Percentiles rank a stretch among this genome's conserved stretches.
phyloP scores from a whole-genome alignment of 768 basidiomycete genomes.

The Imleria badia region DNA sequence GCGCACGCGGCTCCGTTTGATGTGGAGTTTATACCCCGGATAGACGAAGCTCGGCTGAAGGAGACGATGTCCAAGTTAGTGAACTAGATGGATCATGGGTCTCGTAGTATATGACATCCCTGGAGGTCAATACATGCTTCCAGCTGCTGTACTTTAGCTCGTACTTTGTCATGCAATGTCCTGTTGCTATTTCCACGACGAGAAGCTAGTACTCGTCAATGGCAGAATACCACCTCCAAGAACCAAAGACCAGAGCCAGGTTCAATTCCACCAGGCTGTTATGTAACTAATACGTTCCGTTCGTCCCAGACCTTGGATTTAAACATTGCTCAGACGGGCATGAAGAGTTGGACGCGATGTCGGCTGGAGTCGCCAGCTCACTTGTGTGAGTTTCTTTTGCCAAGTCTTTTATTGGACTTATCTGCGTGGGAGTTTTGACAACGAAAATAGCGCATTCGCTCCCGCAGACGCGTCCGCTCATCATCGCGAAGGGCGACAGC shows the following conservation, averaged over 20 bases:
- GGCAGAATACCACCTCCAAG: too few relatives aligned
- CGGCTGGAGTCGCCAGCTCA: background rate
- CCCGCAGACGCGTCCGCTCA: constrained; percentile 26
- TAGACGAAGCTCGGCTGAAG: constrained; percentile 12
- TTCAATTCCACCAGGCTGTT: too few relatives aligned
- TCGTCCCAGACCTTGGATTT: background rate
- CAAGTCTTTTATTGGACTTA: constrained; percentile 15
- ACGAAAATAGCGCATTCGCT: background rate
- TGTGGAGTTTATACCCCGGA: constrained; percentile 51
- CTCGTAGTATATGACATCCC: background rate
- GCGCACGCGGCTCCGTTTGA: constrained; percentile 57
- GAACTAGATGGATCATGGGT: background rate
- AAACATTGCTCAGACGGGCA: too few relatives aligned
- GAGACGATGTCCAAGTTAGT: constrained; percentile 5
- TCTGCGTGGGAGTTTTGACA: constrained; percentile 21
- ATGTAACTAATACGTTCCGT: background rate
- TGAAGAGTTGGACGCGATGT: background rate
- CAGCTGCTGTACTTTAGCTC: background rate
- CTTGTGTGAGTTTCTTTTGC: background rate
- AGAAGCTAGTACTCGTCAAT: too few relatives aligned
- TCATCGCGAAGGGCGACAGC: constrained; percentile 24
- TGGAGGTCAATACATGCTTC: too few relatives aligned
- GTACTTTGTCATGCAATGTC: too few relatives aligned
- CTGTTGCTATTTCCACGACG: too few relatives aligned
- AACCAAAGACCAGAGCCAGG: too few relatives aligned